Evolutionary conservation across 352 stramenopile species (phyloP).

Genomic region (Phytophthora vignae): DNA sequence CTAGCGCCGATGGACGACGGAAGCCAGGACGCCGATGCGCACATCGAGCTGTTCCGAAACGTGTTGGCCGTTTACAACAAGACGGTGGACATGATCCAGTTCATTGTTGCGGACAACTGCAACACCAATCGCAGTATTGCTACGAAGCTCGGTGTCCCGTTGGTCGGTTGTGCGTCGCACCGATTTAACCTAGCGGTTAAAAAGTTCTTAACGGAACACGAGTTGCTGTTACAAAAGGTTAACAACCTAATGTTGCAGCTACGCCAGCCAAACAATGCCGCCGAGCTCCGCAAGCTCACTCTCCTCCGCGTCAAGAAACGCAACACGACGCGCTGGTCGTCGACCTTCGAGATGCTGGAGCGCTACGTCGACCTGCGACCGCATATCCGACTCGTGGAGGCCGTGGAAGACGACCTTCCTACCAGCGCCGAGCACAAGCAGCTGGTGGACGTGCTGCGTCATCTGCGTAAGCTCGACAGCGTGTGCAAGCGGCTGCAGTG

Average conservation of each 20-base stretch:
- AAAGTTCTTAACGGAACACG: constrained; percentile 15
- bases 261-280: constrained; percentile 14
- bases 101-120: constrained; percentile 25
- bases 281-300: constrained; percentile 11
- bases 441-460: not conserved
- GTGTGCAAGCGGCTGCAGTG: constrained; percentile 33
- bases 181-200: constrained; percentile 15
- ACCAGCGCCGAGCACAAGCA: constrained; percentile 7
- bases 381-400: not conserved
- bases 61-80: constrained; percentile 17
- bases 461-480: constrained; percentile 28
- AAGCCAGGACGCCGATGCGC: constrained; percentile 9
- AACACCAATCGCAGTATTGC: constrained; percentile 17
- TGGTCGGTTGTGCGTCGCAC: constrained; percentile 23
- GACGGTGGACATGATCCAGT: constrained; percentile 4
- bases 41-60: constrained; percentile 7
- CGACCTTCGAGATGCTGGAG: constrained; percentile 13
- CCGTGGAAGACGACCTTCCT: constrained; percentile 14
- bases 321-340: constrained; percentile 15
- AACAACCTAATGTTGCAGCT: constrained; percentile 17
- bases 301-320: constrained; percentile 5
- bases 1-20: constrained; percentile 8
- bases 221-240: constrained; percentile 5
- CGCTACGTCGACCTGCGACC: constrained; percentile 3
- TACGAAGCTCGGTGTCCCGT: constrained; percentile 13